phyloP scores from a whole-genome alignment of 1,139 yeast genomes.

The Protomyces inundatus region DNA sequence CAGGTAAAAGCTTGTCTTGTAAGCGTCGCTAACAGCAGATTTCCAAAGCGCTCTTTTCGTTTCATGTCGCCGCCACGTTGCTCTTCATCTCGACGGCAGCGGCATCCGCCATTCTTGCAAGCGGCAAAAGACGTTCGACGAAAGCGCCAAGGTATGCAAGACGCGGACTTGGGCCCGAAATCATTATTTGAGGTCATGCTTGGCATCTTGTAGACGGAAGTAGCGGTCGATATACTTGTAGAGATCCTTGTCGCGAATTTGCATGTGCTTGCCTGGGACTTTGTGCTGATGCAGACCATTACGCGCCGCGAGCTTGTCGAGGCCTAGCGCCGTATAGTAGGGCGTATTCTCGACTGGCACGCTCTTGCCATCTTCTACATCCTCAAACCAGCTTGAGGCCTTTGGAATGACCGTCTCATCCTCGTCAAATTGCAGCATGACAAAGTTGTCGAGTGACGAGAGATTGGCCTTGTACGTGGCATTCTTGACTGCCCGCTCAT shows the following conservation, averaged over 20 bases:
- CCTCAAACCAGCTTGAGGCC: slow-evolving; percentile 50
- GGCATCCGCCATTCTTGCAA: slow-evolving; percentile 10
- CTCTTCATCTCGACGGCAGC: slow-evolving; percentile 1
- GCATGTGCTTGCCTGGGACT: slow-evolving; percentile 65
- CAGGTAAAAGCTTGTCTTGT: background rate
- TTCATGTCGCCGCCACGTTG: slow-evolving; percentile 11
- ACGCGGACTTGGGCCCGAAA: background rate
- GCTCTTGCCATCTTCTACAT: slow-evolving; percentile 45
- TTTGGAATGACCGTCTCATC: slow-evolving; percentile 70
- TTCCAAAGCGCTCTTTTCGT: slow-evolving; percentile 15
- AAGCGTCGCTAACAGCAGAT: background rate
- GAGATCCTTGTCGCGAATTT: slow-evolving; percentile 38
- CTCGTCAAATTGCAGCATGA: slow-evolving; percentile 54
- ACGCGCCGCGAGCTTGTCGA: slow-evolving; percentile 46
- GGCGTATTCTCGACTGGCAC: slow-evolving; percentile 50
- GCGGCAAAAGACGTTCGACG: background rate
- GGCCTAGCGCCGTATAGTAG: slow-evolving; percentile 57
- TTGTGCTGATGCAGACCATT: slow-evolving; percentile 48
- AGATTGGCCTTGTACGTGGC: slow-evolving; percentile 46
- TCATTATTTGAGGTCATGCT: background rate
- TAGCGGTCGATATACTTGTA: slow-evolving; percentile 11
- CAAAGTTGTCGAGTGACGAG: slow-evolving; percentile 47
- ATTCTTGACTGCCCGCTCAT: slow-evolving; percentile 47
- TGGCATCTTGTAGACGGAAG: background rate
- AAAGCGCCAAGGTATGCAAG: background rate